phyloP scores from a whole-genome alignment of 2,329 filamentous ascomycete species.

The Phaeosphaeria sp. region DNA sequence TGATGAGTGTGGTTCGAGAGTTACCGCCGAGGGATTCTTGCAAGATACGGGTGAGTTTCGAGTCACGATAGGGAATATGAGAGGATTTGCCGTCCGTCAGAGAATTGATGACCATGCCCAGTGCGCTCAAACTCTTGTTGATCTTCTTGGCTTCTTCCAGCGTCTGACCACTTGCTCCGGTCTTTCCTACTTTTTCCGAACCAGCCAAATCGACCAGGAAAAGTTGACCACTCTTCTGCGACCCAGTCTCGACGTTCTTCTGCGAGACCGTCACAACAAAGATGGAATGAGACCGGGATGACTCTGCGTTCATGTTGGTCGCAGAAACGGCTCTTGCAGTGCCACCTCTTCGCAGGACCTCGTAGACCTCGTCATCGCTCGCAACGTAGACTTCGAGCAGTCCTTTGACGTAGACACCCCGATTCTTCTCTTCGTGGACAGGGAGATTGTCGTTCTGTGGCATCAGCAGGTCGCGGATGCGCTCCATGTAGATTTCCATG shows the following conservation, averaged over 20 bases:
- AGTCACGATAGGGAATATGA: conserved; percentile 96
- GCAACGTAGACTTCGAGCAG: conserved; percentile 94
- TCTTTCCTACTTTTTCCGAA: conserved; percentile 99
- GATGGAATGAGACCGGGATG: conserved; percentile 96
- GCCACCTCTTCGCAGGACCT: conserved; percentile 94
- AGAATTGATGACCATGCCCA: conserved; percentile 99
- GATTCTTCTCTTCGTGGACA: conserved; percentile 96
- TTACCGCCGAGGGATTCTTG: conserved; percentile 98
- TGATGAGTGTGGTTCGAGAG: conserved; percentile 96
- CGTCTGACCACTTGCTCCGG: conserved; percentile 94
- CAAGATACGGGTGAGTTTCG: conserved; percentile 93
- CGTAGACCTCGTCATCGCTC: conserved; percentile 93
- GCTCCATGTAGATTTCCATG: conserved; percentile 99
- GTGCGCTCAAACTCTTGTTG: conserved; percentile 97
- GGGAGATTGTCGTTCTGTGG: conserved; percentile 96
- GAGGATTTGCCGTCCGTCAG: conserved; percentile 96
- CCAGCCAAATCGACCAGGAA: conserved; percentile 98
- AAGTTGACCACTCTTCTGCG: conserved; percentile 92
- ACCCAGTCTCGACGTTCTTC: conserved; percentile 96
- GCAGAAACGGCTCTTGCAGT: conserved; percentile 88
- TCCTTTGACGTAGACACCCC: conserved; percentile 96
- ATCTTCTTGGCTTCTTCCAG: conserved; percentile 99
- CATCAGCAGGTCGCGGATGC: conserved; percentile 89
- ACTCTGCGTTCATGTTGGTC: conserved; percentile 99
- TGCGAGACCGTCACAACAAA: conserved; percentile 97